Percentiles rank a stretch among this genome's conserved stretches.
Evolutionary conservation across 139 green algal genomes (phyloP).

Genomic region (Chlorella sp.): DNA sequence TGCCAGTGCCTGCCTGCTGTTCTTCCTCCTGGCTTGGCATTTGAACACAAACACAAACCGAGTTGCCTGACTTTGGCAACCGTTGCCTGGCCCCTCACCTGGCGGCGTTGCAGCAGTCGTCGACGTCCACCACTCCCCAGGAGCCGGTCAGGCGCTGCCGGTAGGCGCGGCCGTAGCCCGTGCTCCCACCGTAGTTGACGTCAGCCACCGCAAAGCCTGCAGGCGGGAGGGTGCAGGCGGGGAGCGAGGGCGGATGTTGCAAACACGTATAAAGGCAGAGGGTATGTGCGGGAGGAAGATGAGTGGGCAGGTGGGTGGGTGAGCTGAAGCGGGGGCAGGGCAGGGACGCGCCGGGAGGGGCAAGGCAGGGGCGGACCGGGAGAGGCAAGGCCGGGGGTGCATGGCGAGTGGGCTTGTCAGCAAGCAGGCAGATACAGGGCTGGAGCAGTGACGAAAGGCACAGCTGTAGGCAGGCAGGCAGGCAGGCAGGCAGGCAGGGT

Average conservation of each 20-base stretch:
- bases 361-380: background rate
- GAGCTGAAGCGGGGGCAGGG: background rate
- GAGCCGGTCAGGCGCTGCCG: constrained; percentile 60
- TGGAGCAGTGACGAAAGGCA: background rate
- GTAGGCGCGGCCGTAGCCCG: constrained; percentile 79
- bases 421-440: too few relatives aligned
- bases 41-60: too few relatives aligned
- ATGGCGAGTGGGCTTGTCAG: too few relatives aligned
- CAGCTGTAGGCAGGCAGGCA: background rate
- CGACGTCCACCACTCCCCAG: constrained; percentile 83
- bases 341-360: too few relatives aligned
- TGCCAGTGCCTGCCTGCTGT: too few relatives aligned
- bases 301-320: background rate
- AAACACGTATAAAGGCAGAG: background rate
- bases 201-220: constrained; percentile 75
- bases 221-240: background rate
- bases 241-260: background rate
- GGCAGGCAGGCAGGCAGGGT: background rate
- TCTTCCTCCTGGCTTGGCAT: too few relatives aligned
- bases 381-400: background rate
- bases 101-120: constrained; percentile 74
- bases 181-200: constrained; percentile 81
- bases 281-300: background rate
- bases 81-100: background rate
- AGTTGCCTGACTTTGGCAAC: too few relatives aligned